phyloP scores from a whole-genome alignment of 176 grass and related monocot species.

The Cenchrus americanus region DNA sequence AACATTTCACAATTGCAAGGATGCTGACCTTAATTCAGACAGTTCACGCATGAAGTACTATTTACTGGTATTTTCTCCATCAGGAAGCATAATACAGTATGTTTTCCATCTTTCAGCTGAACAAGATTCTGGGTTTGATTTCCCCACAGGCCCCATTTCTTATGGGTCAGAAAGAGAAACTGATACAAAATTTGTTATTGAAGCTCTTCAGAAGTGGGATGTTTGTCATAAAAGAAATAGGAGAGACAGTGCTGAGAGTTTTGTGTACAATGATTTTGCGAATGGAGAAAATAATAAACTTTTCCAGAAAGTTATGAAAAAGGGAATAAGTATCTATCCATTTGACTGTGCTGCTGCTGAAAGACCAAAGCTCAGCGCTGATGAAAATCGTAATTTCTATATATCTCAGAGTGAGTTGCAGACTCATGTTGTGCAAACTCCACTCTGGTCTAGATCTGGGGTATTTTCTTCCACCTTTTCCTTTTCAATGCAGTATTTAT shows the following conservation, averaged over 20 bases:
- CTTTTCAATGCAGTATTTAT: constrained; percentile 5
- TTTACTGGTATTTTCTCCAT: constrained; percentile 85
- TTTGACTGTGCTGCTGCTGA: constrained; percentile 36
- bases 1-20: constrained; percentile 79
- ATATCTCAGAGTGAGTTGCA: constrained; percentile 92
- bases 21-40: constrained; percentile 34
- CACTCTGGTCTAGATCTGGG: constrained; percentile 85
- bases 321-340: constrained; percentile 56
- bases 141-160: constrained; percentile 43
- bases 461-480: constrained; percentile 50
- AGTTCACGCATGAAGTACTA: constrained; percentile 61
- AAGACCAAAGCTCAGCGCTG: constrained; percentile 50
- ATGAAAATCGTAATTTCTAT: constrained; percentile 72
- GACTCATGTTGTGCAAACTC: constrained; percentile 63
- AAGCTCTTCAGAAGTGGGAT: constrained; percentile 98
- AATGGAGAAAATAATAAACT: constrained; percentile 61
- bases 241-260: constrained; percentile 67
- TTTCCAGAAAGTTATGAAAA: constrained; percentile 62
- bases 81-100: constrained; percentile 94
- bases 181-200: constrained; percentile 73
- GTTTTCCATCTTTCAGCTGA: constrained; percentile 57
- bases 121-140: constrained; percentile 53
- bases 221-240: constrained; percentile 83
- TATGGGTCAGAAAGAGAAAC: constrained; percentile 56
- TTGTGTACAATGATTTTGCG: constrained; percentile 75